These are phyloP conservation scores for Tetradesmus lagerheimii DNA, from an alignment of 139 green algal species.

Conservation along the genomic window DNA sequence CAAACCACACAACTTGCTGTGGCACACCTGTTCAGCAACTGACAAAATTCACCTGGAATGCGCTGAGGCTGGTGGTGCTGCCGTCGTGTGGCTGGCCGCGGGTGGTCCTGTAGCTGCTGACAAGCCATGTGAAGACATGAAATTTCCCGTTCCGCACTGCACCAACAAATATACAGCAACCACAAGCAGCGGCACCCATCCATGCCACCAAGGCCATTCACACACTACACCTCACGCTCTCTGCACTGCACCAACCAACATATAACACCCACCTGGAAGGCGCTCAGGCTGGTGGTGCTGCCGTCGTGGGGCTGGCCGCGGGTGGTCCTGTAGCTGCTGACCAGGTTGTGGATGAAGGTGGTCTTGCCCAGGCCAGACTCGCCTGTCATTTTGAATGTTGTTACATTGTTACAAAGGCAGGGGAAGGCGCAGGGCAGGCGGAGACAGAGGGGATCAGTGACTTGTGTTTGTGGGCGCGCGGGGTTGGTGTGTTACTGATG, in stretches of 20 bases:
- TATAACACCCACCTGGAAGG: constrained; percentile 1
- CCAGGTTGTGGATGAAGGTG: constrained; percentile 57
- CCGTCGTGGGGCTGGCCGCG: constrained; percentile 9
- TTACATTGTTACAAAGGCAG: not conserved
- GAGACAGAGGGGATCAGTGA: not conserved
- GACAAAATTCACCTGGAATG: constrained; percentile 12
- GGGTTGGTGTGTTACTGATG: no score
- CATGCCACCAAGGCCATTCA: no score
- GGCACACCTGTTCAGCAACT: not conserved
- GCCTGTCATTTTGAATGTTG: constrained; percentile 18
- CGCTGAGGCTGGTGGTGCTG: constrained; percentile 32
- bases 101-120: constrained; percentile 1
- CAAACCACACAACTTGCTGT: no score
- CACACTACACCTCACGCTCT: no score
- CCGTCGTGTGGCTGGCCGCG: constrained; percentile 9
- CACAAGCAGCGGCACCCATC: no score
- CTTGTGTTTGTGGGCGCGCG: no score
- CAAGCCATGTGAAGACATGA: no score
- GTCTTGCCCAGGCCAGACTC: constrained; percentile 55
- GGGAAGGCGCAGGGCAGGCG: not conserved
- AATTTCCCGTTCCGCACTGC: no score
- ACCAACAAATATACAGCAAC: no score
- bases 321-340: constrained; percentile 1
- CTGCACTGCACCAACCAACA: no score
- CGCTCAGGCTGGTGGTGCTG: constrained; percentile 33